Evolutionary conservation across 148 eudicot genomes (phyloP).

Genomic region (Chenopodium album): DNA sequence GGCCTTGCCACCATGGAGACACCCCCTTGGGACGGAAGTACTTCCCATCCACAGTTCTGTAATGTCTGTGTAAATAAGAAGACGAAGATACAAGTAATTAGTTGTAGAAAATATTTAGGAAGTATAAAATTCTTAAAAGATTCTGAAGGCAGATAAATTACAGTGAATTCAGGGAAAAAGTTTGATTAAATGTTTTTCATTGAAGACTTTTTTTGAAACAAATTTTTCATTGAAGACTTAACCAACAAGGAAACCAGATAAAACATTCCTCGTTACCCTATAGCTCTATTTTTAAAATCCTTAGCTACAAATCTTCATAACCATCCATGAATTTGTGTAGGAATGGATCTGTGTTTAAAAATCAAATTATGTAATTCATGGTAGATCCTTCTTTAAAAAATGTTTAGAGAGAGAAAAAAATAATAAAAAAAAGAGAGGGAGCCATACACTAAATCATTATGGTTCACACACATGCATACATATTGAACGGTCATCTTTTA

Average conservation of each 20-base stretch:
- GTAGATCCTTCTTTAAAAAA: too few relatives aligned
- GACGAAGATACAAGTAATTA: background rate
- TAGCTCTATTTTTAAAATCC: background rate
- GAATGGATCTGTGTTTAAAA: too few relatives aligned
- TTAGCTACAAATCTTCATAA: background rate
- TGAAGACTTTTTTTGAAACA: too few relatives aligned
- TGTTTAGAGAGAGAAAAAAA: too few relatives aligned
- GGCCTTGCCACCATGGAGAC: slow-evolving; percentile 88
- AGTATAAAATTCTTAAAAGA: background rate
- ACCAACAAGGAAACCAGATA: background rate
- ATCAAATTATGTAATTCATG: too few relatives aligned
- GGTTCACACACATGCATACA: too few relatives aligned
- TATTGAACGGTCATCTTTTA: too few relatives aligned
- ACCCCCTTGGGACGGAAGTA: slow-evolving; percentile 69
- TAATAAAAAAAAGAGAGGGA: too few relatives aligned
- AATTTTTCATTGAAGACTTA: background rate
- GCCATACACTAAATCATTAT: too few relatives aligned
- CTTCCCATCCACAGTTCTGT: slow-evolving; percentile 90
- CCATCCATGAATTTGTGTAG: too few relatives aligned
- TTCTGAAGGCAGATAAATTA: too few relatives aligned
- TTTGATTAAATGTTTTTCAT: background rate
- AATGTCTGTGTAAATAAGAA: slow-evolving; percentile 48
- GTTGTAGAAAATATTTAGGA: background rate
- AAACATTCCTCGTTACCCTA: background rate
- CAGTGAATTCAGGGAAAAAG: background rate